phyloP scores from a whole-genome alignment of 768 basidiomycete species.

The Trametes gibbosa region DNA sequence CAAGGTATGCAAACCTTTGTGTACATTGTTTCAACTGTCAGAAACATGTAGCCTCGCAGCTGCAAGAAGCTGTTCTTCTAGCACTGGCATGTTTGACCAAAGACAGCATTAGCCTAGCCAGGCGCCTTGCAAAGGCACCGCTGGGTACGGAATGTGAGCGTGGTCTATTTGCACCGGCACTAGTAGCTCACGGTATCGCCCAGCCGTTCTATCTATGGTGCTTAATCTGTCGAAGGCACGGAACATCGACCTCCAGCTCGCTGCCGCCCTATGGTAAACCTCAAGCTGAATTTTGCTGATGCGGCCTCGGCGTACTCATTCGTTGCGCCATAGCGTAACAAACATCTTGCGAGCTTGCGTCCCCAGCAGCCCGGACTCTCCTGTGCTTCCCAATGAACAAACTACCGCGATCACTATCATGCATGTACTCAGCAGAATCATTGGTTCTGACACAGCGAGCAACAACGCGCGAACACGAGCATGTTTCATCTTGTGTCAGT shows the following conservation, averaged over 20 bases:
- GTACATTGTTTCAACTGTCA: neutral
- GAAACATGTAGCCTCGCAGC: conserved; percentile 31
- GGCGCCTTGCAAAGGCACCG: conserved; percentile 42
- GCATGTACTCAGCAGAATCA: conserved; percentile 63
- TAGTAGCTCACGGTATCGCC: neutral
- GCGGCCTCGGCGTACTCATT: neutral
- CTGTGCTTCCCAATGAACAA: conserved; percentile 36
- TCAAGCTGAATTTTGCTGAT: neutral
- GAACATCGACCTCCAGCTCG: conserved; percentile 59
- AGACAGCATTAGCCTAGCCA: conserved; percentile 57
- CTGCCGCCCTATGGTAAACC: conserved; percentile 68
- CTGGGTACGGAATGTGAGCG: conserved; percentile 40
- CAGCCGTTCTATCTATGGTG: conserved; percentile 42
- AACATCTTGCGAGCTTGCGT: conserved; percentile 56
- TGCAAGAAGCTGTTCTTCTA: conserved; percentile 62
- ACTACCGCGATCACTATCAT: conserved; percentile 57
- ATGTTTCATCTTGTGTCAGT: conserved; percentile 74
- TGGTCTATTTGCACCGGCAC: conserved; percentile 5
- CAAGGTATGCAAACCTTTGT: conserved; percentile 41
- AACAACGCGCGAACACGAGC: conserved; percentile 55
- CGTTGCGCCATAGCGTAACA: conserved; percentile 44
- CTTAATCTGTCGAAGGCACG: conserved; percentile 58
- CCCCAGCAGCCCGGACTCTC: conserved; percentile 27
- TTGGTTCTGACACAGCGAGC: conserved; percentile 43
- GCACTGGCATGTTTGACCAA: conserved; percentile 66